Percentiles rank a stretch among this genome's conserved stretches.
phyloP scores from a whole-genome alignment of 2,329 filamentous ascomycete species.

The Trichoderma breve region DNA sequence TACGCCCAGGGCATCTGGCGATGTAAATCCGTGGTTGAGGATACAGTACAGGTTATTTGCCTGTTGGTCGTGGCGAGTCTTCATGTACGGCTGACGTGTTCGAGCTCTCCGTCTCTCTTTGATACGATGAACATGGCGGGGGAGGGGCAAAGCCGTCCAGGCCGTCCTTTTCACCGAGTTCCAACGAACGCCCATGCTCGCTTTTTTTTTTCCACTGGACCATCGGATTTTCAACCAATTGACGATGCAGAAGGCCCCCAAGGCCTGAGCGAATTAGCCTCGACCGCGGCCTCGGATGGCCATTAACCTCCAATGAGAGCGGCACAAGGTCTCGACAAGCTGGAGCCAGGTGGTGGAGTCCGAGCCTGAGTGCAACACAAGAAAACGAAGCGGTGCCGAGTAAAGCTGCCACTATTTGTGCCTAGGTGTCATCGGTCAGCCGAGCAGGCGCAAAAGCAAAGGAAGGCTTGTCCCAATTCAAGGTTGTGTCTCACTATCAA shows the following conservation, averaged over 20 bases:
- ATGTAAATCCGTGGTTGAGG: neutral
- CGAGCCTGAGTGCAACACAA: slow-evolving; percentile 14
- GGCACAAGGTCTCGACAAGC: neutral
- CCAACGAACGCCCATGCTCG: neutral
- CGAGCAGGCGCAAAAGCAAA: neutral
- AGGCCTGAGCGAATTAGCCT: slow-evolving; percentile 14
- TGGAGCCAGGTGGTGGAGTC: slow-evolving; percentile 16
- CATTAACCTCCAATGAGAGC: slow-evolving; percentile 19
- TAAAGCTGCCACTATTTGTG: neutral
- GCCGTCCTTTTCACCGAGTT: slow-evolving; percentile 9
- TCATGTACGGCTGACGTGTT: slow-evolving; percentile 6
- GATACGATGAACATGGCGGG: slow-evolving; percentile 17
- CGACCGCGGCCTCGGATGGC: neutral
- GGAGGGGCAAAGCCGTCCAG: slow-evolving; percentile 20
- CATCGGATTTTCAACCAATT: slow-evolving; percentile 12
- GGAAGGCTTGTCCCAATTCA: neutral
- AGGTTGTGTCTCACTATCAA: neutral
- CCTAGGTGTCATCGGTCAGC: neutral
- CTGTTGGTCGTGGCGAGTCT: neutral
- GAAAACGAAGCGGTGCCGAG: slow-evolving; percentile 1
- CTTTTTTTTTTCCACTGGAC: neutral
- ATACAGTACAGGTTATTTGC: neutral
- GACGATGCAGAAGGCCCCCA: neutral
- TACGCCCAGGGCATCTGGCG: slow-evolving; percentile 3
- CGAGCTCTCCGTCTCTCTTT: neutral